Evolutionary conservation across 2,329 filamentous ascomycete genomes (phyloP).

Genomic region (Aspergillus unguis): DNA sequence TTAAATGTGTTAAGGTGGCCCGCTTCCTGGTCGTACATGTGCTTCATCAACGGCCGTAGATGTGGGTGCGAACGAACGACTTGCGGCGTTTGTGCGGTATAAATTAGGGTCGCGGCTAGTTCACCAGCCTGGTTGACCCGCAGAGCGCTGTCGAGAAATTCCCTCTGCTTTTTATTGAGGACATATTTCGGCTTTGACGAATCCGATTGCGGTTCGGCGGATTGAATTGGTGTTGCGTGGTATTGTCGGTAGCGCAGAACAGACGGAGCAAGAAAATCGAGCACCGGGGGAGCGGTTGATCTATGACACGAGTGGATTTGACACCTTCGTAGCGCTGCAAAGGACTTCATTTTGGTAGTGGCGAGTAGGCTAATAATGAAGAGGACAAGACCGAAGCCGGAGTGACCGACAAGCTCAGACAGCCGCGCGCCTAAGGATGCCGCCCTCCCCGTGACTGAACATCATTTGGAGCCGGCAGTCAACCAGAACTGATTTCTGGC

Average conservation of each 20-base stretch:
- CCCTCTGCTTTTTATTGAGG: constrained; percentile 66
- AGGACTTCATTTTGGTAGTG: constrained; percentile 22
- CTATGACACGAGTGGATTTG: constrained; percentile 15
- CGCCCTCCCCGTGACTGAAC: constrained; percentile 21
- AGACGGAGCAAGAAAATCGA: constrained; percentile 38
- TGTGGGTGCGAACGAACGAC: constrained; percentile 77
- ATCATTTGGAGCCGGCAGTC: constrained; percentile 25
- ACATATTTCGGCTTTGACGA: constrained; percentile 47
- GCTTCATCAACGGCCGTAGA: constrained; percentile 83
- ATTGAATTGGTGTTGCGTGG: constrained; percentile 26
- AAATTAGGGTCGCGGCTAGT: constrained; percentile 93
- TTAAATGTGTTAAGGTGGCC: constrained; percentile 87
- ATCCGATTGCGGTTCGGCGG: constrained; percentile 22
- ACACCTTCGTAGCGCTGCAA: constrained; percentile 22
- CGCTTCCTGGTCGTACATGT: constrained; percentile 98
- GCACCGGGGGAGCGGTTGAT: constrained; percentile 24
- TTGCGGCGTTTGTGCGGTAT: constrained; percentile 81
- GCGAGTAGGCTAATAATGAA: not conserved
- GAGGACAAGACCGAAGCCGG: not conserved
- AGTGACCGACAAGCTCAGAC: constrained; percentile 8
- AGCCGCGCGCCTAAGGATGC: constrained; percentile 30
- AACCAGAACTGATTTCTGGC: constrained; percentile 13
- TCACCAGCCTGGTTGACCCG: constrained; percentile 98
- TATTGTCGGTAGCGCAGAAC: constrained; percentile 24
- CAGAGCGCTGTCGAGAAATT: constrained; percentile 74